Percentiles rank a stretch among this genome's conserved stretches.
These are phyloP conservation scores for Herpetospermum pedunculosum DNA, from an alignment of 306 rosid genomes.

Conservation along the genomic window DNA sequence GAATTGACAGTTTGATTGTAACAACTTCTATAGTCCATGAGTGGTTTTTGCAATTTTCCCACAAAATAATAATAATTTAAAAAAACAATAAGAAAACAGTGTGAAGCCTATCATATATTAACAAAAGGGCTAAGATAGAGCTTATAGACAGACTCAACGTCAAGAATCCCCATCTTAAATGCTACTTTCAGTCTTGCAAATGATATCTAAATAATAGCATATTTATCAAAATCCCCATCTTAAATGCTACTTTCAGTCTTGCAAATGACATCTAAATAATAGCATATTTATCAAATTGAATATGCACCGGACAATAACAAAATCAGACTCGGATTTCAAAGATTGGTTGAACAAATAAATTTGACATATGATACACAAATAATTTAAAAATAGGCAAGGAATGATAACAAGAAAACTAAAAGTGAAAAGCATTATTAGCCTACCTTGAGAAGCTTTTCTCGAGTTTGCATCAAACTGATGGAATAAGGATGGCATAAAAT, in stretches of 20 bases:
- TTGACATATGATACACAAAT: background rate
- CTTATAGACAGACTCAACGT: background rate
- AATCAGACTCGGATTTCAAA: background rate
- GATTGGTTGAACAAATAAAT: background rate
- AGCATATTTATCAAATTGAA: background rate
- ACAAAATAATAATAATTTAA: background rate
- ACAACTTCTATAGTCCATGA: background rate
- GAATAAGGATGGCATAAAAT: constrained; percentile 57
- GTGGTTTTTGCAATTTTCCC: background rate
- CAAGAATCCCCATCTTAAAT: background rate
- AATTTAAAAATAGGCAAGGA: background rate
- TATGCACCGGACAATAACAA: background rate
- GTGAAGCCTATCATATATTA: background rate
- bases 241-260: background rate
- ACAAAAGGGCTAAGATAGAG: background rate
- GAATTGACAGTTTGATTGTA: background rate
- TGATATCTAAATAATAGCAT: background rate
- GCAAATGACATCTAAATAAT: background rate
- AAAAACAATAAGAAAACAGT: background rate
- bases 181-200: background rate
- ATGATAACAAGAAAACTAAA: background rate
- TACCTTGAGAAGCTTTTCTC: constrained; percentile 74
- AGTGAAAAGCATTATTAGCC: constrained; percentile 1
- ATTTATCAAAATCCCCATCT: background rate
- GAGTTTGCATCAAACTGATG: constrained; percentile 61